Evolutionary conservation across 2,329 filamentous ascomycete genomes (phyloP).

Genomic region (Colletotrichum cordylinicola): DNA sequence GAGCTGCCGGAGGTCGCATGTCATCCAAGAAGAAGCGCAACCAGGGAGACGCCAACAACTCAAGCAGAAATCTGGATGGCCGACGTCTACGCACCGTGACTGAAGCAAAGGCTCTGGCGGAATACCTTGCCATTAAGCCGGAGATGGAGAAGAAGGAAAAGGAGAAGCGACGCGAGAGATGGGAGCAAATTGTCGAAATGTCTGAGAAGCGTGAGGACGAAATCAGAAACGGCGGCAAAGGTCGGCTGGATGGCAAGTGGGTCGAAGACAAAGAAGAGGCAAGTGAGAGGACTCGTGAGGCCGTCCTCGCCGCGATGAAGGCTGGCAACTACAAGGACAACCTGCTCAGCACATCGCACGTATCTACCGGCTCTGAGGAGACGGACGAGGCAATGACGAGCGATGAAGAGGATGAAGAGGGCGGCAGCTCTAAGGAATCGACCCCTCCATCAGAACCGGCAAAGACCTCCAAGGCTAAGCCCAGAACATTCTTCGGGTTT

Average conservation of each 20-base stretch:
- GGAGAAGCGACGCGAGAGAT: slow-evolving; percentile 81
- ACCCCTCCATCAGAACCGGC: slow-evolving; percentile 51
- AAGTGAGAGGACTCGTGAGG: slow-evolving; percentile 80
- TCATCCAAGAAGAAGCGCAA: slow-evolving; percentile 90
- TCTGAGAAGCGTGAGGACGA: slow-evolving; percentile 86
- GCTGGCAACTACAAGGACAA: slow-evolving; percentile 68
- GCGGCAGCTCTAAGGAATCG: slow-evolving; percentile 53
- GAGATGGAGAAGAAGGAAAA: slow-evolving; percentile 97
- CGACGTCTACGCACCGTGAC: slow-evolving; percentile 88
- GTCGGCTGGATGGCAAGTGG: slow-evolving; percentile 87
- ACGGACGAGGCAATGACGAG: slow-evolving; percentile 37
- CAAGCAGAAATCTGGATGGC: slow-evolving; percentile 91
- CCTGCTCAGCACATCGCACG: slow-evolving; percentile 55
- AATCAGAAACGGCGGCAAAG: slow-evolving; percentile 74
- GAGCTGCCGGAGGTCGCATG: slow-evolving; percentile 97
- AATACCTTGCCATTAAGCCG: slow-evolving; percentile 93
- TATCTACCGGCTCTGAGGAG: slow-evolving; percentile 47
- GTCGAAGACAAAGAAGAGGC: slow-evolving; percentile 94
- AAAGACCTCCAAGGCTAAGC: slow-evolving; percentile 42
- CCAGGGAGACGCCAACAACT: slow-evolving; percentile 83
- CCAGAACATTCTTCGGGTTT: slow-evolving; percentile 72
- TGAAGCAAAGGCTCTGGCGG: slow-evolving; percentile 92
- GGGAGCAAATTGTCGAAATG: slow-evolving; percentile 86
- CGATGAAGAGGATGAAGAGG: slow-evolving; percentile 41
- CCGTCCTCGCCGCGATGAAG: slow-evolving; percentile 74